Base-by-base conservation (phyloP, 2,329 filamentous ascomycete species). In the Phialophora verrucosa region DNA sequence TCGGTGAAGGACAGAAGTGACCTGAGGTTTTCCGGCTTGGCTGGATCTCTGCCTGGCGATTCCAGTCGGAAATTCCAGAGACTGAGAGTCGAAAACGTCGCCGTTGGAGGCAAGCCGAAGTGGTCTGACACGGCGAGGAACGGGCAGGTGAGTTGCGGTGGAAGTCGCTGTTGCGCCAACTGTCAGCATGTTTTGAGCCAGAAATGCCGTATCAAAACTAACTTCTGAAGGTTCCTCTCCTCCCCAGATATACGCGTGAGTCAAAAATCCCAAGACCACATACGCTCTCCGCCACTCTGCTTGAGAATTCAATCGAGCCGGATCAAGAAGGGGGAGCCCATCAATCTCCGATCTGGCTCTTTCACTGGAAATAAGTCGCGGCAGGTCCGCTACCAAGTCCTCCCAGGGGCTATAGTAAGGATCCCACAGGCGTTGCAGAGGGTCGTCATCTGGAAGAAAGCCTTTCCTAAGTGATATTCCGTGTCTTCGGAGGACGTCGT, bases 331-430 rank as follows among this genome's bases (percentile, higher is more conserved):
- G 14, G 92, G 92, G 61, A 97, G 83, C 27, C 84, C 83, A 71
- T 96, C 90, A 59, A 97, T 85, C 69, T 91, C 86, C 62, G 87
- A 84, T 60, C 91, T 87, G 72, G 97, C 84, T 60, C 90, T 88
- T 75, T 90, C 90, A 75, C 86, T 91, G 61, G 92, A 83, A 63
- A 97, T 90, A 70, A 95, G 83, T 51, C 85, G 85, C 78, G 95
- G 92, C 20, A 97, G 84, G 74, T 94, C 93, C 72, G 87, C 84
- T 32, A 88, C 86, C 63, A 96, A 83, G 49, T 87, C 85, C 79
- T 97, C 93, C 93, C 93, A 98, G 71, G 92, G 92, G 77, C 89
- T 87, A 80, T 97, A 98, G 83, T 97, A 97, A 8, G 88, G 84
- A 74, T 95, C 89, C 17, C 91, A 87, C 17, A 97, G 87, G 57